phyloP scores from a whole-genome alignment of 257 asterid species.

The Marsdenia floribunda region DNA sequence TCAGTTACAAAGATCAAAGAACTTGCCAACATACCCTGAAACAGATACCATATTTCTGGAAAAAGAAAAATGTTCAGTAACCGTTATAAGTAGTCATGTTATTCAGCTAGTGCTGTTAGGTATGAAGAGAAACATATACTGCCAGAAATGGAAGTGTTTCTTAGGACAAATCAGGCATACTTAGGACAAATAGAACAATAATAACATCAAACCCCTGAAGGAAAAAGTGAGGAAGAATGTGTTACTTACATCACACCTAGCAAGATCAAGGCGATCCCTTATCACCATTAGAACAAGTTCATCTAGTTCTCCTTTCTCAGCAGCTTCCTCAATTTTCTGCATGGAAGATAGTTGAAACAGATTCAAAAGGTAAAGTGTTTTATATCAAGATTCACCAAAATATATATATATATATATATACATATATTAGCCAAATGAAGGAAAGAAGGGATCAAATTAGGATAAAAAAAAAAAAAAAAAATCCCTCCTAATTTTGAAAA shows the following conservation, averaged over 20 bases:
- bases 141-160: not conserved
- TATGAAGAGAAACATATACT: not conserved
- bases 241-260: conserved; percentile 85
- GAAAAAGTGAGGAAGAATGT: conserved; percentile 7
- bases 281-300: conserved; percentile 83
- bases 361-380: conserved; percentile 5
- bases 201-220: conserved; percentile 8
- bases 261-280: conserved; percentile 95
- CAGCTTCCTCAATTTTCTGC: conserved; percentile 97
- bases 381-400: not conserved
- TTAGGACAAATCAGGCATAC: not conserved
- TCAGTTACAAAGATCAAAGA: not conserved
- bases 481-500: no score
- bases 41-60: not conserved
- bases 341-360: conserved; percentile 14
- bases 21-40: not conserved
- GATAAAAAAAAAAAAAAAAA: no score
- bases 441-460: not conserved
- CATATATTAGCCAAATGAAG: not conserved
- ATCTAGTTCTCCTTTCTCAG: conserved; percentile 83
- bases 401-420: no score
- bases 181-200: not conserved
- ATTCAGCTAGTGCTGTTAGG: not conserved
- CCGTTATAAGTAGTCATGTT: not conserved
- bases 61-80: no score